Evolutionary conservation across 192 early-diverging fungal genomes (phyloP).

Genomic region (Backusella parvicylindrica): DNA sequence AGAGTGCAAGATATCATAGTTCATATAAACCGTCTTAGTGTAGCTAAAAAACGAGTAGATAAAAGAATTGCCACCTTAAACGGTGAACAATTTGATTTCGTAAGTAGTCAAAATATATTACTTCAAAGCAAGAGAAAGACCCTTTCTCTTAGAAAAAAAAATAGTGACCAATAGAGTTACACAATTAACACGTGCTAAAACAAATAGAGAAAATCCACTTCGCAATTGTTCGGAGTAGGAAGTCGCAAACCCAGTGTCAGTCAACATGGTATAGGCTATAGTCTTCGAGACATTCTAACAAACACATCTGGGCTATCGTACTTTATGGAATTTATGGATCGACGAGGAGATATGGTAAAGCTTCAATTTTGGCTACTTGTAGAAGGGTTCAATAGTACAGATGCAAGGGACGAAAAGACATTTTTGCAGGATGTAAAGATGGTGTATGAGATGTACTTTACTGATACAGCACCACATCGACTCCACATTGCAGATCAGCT

Average conservation of each 20-base stretch:
- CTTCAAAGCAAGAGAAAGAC: background rate
- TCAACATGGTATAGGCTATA: conserved; percentile 4
- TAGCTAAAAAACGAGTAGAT: conserved; percentile 74
- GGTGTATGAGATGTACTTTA: conserved; percentile 51
- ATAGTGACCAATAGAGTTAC: background rate
- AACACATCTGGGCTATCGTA: conserved; percentile 65
- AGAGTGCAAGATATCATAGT: conserved; percentile 67
- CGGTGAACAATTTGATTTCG: conserved; percentile 45
- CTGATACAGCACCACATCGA: conserved; percentile 36
- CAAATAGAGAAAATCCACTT: conserved; percentile 9
- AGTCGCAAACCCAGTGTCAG: conserved; percentile 9
- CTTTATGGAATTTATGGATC: conserved; percentile 82
- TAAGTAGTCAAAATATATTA: conserved; percentile 2
- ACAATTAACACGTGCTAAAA: background rate
- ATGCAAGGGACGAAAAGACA: conserved; percentile 29
- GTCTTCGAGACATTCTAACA: conserved; percentile 53
- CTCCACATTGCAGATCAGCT: conserved; percentile 35
- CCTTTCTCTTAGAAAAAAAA: background rate
- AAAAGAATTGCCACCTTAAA: conserved; percentile 58
- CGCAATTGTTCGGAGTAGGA: conserved; percentile 18
- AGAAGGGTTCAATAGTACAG: conserved; percentile 50
- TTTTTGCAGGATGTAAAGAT: conserved; percentile 47
- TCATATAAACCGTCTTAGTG: conserved; percentile 71
- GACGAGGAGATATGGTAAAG: conserved; percentile 54
- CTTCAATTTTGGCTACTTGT: conserved; percentile 77